Percentiles rank a stretch among this genome's conserved stretches.
Evolutionary conservation across 345 rosid species (phyloP).

Genomic region (Dipteronia sinensis): DNA sequence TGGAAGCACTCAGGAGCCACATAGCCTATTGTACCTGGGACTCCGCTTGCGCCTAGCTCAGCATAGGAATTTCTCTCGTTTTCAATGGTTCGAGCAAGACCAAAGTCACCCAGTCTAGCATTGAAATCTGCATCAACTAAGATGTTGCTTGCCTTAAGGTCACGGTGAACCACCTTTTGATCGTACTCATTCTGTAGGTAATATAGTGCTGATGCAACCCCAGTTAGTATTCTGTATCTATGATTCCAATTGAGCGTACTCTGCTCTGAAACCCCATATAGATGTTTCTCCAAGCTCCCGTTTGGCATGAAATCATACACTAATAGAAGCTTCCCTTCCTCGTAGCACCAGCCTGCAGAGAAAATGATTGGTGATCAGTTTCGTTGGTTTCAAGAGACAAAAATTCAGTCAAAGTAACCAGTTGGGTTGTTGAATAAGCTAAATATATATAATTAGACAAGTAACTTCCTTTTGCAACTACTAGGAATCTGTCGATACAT

Average conservation of each 20-base stretch:
- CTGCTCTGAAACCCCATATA: constrained; percentile 17
- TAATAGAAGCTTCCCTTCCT: constrained; percentile 42
- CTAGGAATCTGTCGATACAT: neutral
- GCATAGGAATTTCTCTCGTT: constrained; percentile 43
- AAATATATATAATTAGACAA: neutral
- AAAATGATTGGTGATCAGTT: neutral
- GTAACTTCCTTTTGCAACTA: neutral
- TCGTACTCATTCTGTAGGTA: constrained; percentile 44
- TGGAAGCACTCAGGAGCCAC: constrained; percentile 54
- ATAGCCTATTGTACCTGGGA: constrained; percentile 43
- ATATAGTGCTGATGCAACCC: constrained; percentile 47
- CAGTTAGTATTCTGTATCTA: constrained; percentile 36
- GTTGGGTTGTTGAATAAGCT: neutral
- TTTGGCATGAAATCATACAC: constrained; percentile 61
- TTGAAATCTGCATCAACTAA: constrained; percentile 41
- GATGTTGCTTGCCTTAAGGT: constrained; percentile 51
- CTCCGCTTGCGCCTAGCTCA: constrained; percentile 27
- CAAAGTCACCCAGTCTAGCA: constrained; percentile 46
- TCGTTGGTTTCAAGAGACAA: neutral
- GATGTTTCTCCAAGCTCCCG: constrained; percentile 49
- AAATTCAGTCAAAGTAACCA: neutral
- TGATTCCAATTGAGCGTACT: constrained; percentile 30
- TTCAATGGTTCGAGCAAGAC: constrained; percentile 45
- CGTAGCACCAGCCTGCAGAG: constrained; percentile 46
- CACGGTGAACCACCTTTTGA: constrained; percentile 50